These are phyloP conservation scores for Cordyceps tenuipes DNA, from an alignment of 2,329 filamentous ascomycete species.

Conservation along the genomic window DNA sequence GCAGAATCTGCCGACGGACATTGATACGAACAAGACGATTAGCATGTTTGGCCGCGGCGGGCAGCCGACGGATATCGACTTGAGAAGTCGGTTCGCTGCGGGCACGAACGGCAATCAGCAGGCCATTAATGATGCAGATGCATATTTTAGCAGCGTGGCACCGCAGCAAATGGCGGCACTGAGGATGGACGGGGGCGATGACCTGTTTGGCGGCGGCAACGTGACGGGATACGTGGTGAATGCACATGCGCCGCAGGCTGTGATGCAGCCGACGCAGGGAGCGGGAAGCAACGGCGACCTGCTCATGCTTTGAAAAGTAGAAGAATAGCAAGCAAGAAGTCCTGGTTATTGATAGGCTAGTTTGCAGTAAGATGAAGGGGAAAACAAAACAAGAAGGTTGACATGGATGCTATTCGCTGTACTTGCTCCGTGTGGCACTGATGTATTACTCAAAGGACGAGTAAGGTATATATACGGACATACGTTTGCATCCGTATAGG, in stretches of 20 bases:
- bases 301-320: slow-evolving; percentile 48
- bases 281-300: slow-evolving; percentile 62
- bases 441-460: neutral
- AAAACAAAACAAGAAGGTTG: neutral
- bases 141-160: slow-evolving; percentile 77
- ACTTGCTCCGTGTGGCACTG: neutral
- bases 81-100: slow-evolving; percentile 27
- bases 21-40: slow-evolving; percentile 51
- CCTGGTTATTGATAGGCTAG: neutral
- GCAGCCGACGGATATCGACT: slow-evolving; percentile 42
- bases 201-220: slow-evolving; percentile 50
- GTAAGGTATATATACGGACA: neutral
- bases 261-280: slow-evolving; percentile 61
- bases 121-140: slow-evolving; percentile 77
- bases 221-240: slow-evolving; percentile 64
- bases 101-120: slow-evolving; percentile 43
- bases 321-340: neutral
- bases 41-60: slow-evolving; percentile 48
- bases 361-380: neutral
- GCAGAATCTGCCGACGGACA: slow-evolving; percentile 46
- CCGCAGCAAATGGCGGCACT: slow-evolving; percentile 65
- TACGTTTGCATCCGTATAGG: neutral
- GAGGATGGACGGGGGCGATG: slow-evolving; percentile 56
- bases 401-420: neutral
- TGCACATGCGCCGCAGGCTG: slow-evolving; percentile 69